These are phyloP conservation scores for Cutaneotrichosporon sp. DNA, from an alignment of 1,284 basidiomycete genomes.

Conservation along the genomic window DNA sequence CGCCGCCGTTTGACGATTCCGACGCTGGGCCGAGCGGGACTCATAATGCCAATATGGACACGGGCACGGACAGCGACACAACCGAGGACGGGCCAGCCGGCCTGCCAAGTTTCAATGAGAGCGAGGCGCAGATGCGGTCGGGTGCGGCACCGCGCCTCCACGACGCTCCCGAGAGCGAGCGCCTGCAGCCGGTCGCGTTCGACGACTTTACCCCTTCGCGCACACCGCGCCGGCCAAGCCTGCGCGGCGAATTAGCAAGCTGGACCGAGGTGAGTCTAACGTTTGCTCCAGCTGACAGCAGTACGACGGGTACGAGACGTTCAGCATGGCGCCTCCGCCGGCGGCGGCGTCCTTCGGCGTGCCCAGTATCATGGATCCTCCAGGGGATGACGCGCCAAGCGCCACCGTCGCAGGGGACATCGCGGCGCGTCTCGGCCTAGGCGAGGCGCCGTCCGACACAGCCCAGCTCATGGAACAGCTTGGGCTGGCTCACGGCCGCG, in stretches of 20 bases:
- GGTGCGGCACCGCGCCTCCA: conserved; percentile 33
- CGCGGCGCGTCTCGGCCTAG: conserved; percentile 34
- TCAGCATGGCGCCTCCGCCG: conserved; percentile 50
- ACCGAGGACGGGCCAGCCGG: conserved; percentile 1
- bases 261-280: conserved; percentile 47
- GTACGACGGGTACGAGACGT: conserved; percentile 55
- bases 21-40: conserved; percentile 17
- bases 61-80: conserved; percentile 3
- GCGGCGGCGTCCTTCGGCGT: conserved; percentile 45
- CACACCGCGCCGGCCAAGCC: not conserved
- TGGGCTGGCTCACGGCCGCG: conserved; percentile 50
- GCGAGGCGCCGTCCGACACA: conserved; percentile 12
- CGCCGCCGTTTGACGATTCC: conserved; percentile 41
- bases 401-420: conserved; percentile 38
- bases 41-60: not conserved
- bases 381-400: conserved; percentile 31
- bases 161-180: conserved; percentile 24
- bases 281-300: conserved; percentile 20
- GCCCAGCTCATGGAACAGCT: conserved; percentile 49
- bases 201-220: conserved; percentile 19
- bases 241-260: conserved; percentile 42
- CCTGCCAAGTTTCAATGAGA: conserved; percentile 46
- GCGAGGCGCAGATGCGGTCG: conserved; percentile 40
- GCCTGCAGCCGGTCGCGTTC: conserved; percentile 33
- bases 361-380: conserved; percentile 50